A percentile compares a stretch with the other conserved stretches of the same genome.
phyloP scores from a whole-genome alignment of 2,329 filamentous ascomycete species.

The Fonsecaea pedrosoi region DNA sequence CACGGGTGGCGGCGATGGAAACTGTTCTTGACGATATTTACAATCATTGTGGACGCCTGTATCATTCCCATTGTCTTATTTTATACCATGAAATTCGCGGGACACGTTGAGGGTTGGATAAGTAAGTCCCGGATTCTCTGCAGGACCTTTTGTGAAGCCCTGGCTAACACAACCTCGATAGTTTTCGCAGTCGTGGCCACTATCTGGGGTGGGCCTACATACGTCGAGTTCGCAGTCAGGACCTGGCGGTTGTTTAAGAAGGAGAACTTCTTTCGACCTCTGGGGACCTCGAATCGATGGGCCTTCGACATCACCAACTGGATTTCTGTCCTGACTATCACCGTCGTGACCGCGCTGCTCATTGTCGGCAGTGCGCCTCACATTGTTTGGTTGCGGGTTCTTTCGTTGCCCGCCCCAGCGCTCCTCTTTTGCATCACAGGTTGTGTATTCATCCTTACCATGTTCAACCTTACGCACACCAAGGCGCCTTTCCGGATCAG shows the following conservation, averaged over 20 bases:
- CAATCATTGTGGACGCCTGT: slow-evolving; percentile 41
- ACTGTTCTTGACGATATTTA: slow-evolving; percentile 36
- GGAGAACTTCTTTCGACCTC: slow-evolving; percentile 40
- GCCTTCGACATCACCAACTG: slow-evolving; percentile 40
- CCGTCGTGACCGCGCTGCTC: slow-evolving; percentile 36
- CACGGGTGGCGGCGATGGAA: slow-evolving; percentile 39
- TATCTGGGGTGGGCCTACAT: slow-evolving; percentile 41
- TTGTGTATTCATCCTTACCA: slow-evolving; percentile 33
- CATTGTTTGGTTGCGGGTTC: slow-evolving; percentile 40
- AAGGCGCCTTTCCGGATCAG: slow-evolving; percentile 66
- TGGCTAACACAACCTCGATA: slow-evolving; percentile 16
- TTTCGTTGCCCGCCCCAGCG: slow-evolving; percentile 39
- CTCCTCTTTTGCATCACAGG: slow-evolving; percentile 34
- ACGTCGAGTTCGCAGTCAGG: slow-evolving; percentile 40
- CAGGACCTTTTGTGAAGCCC: not conserved
- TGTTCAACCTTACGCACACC: slow-evolving; percentile 42
- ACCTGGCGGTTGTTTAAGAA: slow-evolving; percentile 39
- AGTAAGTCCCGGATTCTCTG: slow-evolving; percentile 16
- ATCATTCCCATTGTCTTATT: slow-evolving; percentile 40
- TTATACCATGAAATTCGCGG: slow-evolving; percentile 39
- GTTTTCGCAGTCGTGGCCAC: slow-evolving; percentile 41
- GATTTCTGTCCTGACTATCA: slow-evolving; percentile 38
- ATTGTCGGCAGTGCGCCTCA: slow-evolving; percentile 40
- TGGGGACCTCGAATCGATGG: slow-evolving; percentile 39
- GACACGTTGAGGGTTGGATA: slow-evolving; percentile 38